phyloP scores from a whole-genome alignment of 78 protist species.

The Ministeria vibrans region DNA sequence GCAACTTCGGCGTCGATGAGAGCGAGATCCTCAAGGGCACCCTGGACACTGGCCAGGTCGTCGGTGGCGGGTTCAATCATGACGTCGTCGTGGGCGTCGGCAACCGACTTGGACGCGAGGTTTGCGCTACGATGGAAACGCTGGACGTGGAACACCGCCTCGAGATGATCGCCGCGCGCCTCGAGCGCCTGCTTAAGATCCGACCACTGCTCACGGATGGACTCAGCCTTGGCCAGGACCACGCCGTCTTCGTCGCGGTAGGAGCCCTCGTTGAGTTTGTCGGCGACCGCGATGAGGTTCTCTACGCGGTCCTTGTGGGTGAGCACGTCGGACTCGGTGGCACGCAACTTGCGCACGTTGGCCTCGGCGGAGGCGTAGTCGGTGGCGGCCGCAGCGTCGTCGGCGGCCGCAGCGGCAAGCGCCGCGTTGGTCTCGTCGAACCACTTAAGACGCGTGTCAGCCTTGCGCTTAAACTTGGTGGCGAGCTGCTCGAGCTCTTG shows the following conservation, averaged over 20 bases:
- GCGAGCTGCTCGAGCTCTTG: conserved; percentile 19
- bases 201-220: background rate
- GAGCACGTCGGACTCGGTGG: background rate
- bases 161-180: background rate
- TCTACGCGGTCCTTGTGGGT: background rate
- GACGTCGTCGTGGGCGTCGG: background rate
- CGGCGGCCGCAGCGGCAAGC: too few relatives aligned
- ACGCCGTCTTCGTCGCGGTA: background rate
- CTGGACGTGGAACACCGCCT: background rate
- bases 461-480: conserved; percentile 19
- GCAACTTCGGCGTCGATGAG: too few relatives aligned
- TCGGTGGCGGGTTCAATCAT: background rate
- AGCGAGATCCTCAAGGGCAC: too few relatives aligned
- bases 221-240: background rate
- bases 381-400: too few relatives aligned
- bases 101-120: background rate
- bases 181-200: background rate
- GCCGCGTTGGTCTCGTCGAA: background rate
- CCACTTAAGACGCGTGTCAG: conserved; percentile 19
- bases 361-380: background rate
- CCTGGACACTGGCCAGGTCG: too few relatives aligned
- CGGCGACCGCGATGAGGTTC: background rate
- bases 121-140: background rate
- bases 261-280: background rate
- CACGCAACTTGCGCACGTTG: background rate